Conservation (phyloP, 345 rosid species). For the Toxicodendron radicans region DNA sequence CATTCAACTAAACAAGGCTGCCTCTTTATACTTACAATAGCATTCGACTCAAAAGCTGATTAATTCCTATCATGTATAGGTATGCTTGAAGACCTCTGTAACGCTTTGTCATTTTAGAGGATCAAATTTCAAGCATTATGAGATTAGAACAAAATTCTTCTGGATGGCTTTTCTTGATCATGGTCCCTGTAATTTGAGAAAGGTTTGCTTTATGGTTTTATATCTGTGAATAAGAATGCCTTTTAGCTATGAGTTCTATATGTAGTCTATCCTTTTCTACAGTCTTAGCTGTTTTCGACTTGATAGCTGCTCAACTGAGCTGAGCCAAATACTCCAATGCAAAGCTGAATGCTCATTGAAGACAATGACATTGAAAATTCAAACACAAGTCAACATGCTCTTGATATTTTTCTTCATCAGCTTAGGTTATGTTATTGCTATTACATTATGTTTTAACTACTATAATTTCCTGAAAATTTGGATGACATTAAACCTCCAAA, state of each 20-base stretch:
- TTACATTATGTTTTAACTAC: no score
- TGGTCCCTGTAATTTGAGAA: slow-evolving; percentile 5
- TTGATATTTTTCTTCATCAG: not conserved
- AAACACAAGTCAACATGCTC: not conserved
- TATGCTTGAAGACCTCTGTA: slow-evolving; percentile 15
- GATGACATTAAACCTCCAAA: no score
- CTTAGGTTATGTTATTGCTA: no score
- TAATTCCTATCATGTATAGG: slow-evolving; percentile 3
- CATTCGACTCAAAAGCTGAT: slow-evolving; percentile 8
- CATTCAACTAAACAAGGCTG: slow-evolving; percentile 14
- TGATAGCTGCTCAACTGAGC: no score
- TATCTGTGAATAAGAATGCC: not conserved
- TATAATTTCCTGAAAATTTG: no score
- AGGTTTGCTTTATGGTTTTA: not conserved
- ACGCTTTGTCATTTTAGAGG: not conserved
- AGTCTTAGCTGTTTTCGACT: not conserved
- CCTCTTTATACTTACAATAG: not conserved
- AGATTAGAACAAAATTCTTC: slow-evolving; percentile 2
- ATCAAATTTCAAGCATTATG: slow-evolving; percentile 14
- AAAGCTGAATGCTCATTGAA: not conserved
- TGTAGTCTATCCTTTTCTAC: not conserved
- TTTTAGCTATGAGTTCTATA: not conserved
- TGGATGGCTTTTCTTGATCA: slow-evolving; percentile 10
- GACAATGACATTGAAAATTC: not conserved
- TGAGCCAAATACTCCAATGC: no score